Percentiles rank a stretch among this genome's conserved stretches.
phyloP scores from a whole-genome alignment of 148 eudicot genomes.

The Rhododendron mucronatum region DNA sequence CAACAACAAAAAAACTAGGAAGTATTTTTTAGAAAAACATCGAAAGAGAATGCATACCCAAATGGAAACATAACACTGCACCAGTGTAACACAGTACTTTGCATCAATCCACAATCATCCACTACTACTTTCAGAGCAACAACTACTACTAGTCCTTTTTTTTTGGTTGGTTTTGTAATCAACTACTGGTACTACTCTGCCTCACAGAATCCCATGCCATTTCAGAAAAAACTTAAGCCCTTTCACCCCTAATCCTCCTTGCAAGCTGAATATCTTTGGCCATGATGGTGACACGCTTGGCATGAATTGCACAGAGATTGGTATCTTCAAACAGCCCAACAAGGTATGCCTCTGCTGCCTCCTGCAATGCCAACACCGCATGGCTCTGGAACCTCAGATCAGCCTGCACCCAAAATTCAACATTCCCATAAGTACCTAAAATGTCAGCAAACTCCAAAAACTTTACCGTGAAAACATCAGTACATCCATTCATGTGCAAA shows the following conservation, averaged over 20 bases:
- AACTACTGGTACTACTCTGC: background rate
- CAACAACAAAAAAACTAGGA: too few relatives aligned
- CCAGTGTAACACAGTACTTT: background rate
- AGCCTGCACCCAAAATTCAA: constrained; percentile 9
- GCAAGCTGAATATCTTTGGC: constrained; percentile 7
- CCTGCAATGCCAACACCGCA: constrained; percentile 16
- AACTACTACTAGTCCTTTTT: background rate
- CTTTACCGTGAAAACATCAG: too few relatives aligned
- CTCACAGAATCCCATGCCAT: background rate
- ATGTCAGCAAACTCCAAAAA: too few relatives aligned
- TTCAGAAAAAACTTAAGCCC: background rate
- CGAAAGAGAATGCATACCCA: background rate
- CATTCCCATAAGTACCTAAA: too few relatives aligned
- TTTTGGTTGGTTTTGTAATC: too few relatives aligned
- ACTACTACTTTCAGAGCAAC: background rate
- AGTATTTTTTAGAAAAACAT: too few relatives aligned
- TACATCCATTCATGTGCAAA: too few relatives aligned
- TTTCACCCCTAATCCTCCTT: constrained; percentile 17
- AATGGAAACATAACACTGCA: background rate
- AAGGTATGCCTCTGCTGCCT: constrained; percentile 16
- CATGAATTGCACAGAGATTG: constrained; percentile 11
- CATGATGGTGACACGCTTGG: constrained; percentile 14
- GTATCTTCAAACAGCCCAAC: constrained; percentile 16
- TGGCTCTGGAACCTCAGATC: constrained; percentile 14
- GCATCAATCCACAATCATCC: background rate